Evolutionary conservation across 2,329 filamentous ascomycete species (phyloP), one percentile per base, ranked within the genome.

Genomic region (Zymoseptoria brevis): DNA sequence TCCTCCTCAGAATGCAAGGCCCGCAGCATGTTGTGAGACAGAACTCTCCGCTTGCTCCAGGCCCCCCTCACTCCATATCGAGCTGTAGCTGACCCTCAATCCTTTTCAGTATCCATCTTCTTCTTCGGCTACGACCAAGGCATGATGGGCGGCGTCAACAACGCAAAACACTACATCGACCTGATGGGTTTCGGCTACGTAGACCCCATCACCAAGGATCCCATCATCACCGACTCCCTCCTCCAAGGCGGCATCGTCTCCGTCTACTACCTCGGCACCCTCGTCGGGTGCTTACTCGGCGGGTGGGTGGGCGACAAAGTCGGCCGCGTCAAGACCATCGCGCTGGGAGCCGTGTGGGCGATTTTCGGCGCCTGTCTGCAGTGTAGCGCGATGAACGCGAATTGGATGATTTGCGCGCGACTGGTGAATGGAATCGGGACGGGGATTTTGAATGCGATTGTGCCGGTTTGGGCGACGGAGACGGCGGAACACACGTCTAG

Each of bases 391-490:
- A 80, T 83, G 73, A 88, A 87, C 64, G 76, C 82, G 50, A 75
- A 80, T 26, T 88, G 86, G 86, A 89, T 89, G 86, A 65, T 69
- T 52, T 67, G 67, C 49, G 66, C 67, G 4, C 53, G 68, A 3
- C 58, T 61, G 16, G 60, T 71, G 11, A 71, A 69, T 50, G 68
- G 69, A 4, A 81, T 86, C 52, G 87, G 86, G 3, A 89, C 85
- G 1, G 87, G 87, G 22, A 83, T 88, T 55, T 71, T 89, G 41
- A 89, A 88, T 67, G 82, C 85, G 7, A 88, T 89, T 62, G 82
- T 86, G 0, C 87, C 87, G 0, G 85, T 88, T 3, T 89, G 85
- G 85, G 85, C 85, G 0, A 87, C 86, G 0, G 87, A 89, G 71
- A 87, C 83, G 0, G 83, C 85, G 0, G 82, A 86, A 48, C 84